Evolutionary conservation across 2,329 filamentous ascomycete genomes (phyloP).

Genomic region (Monosporascus sp.): DNA sequence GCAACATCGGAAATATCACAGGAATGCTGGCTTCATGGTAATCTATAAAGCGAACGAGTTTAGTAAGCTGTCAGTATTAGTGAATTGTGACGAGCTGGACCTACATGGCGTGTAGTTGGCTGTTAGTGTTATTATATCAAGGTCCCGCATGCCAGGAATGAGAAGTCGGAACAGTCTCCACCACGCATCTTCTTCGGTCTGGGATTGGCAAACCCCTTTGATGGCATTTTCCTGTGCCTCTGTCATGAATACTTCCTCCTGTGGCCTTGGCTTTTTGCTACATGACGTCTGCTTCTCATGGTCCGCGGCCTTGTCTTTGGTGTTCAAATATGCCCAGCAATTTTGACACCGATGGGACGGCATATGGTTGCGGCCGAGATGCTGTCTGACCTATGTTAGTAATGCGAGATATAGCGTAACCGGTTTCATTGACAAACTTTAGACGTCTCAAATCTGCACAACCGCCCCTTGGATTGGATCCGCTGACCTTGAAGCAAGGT

Average conservation of each 20-base stretch:
- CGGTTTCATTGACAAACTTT: neutral
- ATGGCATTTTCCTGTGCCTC: conserved; percentile 1
- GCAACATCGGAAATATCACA: neutral
- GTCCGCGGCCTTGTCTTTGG: neutral
- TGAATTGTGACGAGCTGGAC: neutral
- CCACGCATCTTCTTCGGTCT: conserved; percentile 1
- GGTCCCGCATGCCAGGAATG: conserved; percentile 2
- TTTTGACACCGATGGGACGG: conserved; percentile 2
- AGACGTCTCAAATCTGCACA: conserved; percentile 2
- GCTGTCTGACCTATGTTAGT: neutral
- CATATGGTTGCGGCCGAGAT: conserved; percentile 4
- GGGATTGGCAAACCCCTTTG: neutral
- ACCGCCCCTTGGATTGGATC: conserved; percentile 1
- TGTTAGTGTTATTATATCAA: neutral
- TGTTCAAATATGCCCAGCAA: conserved; percentile 6
- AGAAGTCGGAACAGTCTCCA: conserved; percentile 7
- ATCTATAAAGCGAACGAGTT: neutral
- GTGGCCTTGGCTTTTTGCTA: neutral
- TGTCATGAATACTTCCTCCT: conserved; percentile 3
- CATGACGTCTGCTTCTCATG: neutral
- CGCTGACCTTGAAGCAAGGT: neutral
- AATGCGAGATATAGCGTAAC: neutral
- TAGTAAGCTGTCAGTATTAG: neutral
- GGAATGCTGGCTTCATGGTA: neutral
- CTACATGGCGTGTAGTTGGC: neutral